Conservation (phyloP, 2,329 filamentous ascomycete genomes). For the Epichloe scottii region DNA sequence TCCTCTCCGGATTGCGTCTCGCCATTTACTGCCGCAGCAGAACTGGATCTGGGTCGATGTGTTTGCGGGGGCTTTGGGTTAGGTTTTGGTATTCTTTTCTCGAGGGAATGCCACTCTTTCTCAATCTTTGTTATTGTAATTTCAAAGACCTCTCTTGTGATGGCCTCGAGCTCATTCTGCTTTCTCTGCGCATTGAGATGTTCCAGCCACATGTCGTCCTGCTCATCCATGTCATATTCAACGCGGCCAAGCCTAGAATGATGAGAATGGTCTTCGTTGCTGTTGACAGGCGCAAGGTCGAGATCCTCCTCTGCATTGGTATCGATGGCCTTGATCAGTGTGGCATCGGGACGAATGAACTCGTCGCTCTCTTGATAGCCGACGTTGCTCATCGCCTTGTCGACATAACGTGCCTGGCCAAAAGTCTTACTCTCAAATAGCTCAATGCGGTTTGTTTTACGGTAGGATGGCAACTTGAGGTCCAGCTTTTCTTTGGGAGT, state of each 20-base stretch:
- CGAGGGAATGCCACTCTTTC: conserved; percentile 93
- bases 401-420: conserved; percentile 82
- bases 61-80: conserved; percentile 95
- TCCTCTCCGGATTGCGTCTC: conserved; percentile 77
- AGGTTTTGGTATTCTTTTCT: conserved; percentile 93
- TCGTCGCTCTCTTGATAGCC: conserved; percentile 93
- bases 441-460: conserved; percentile 66
- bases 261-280: conserved; percentile 18
- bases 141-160: conserved; percentile 90
- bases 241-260: conserved; percentile 57
- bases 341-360: conserved; percentile 65
- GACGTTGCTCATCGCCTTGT: conserved; percentile 90
- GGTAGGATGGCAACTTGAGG: conserved; percentile 62
- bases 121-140: conserved; percentile 98
- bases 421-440: conserved; percentile 75
- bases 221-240: conserved; percentile 99
- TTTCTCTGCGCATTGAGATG: conserved; percentile 68
- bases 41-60: conserved; percentile 83
- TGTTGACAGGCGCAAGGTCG: conserved; percentile 27
- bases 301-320: conserved; percentile 46
- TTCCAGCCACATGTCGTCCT: conserved; percentile 93
- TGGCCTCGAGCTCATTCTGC: conserved; percentile 60
- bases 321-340: conserved; percentile 53
- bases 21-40: conserved; percentile 88
- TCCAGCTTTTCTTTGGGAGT: conserved; percentile 71